Evolutionary conservation across 1,284 basidiomycete genomes (phyloP), one percentile per base, ranked within the genome.

Genomic region (Laetiporus sulphureus): DNA sequence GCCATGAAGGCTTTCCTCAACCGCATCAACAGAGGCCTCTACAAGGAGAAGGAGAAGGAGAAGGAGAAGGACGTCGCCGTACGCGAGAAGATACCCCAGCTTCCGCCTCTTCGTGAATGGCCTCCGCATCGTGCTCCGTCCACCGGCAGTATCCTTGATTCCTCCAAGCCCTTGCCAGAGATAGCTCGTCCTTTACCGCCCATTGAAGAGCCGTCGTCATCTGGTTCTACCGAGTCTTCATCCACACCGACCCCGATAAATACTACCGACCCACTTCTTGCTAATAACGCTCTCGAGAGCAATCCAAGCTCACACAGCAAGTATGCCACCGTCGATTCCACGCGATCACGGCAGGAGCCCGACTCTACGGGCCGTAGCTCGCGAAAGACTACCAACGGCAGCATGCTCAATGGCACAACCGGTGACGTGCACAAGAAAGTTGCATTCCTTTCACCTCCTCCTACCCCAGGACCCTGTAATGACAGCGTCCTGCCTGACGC

Each of bases 1-100:
- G 51, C 61, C 55, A 88, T 88, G 85, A 87, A 84, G 72, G 85
- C 83, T 38, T 82, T 87, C 54, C 73, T 88, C 61, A 72, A 75
- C 58, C 76, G 83, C 55, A 69, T 87, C 51, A 83, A 86, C 62
- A 67, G 83, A 48, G 78, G 79, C 49, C 71, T 75, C 46, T 66
- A 73, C 41, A 67, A 65, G 53, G 61, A 62, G 52, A 83, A 81
- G 60, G 78, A 81, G 39, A 59, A 54, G 48, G 60, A 62, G 49
- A 79, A 69, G 62, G 76, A 82, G 50, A 70, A 67, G 49, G 69
- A 73, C 47, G 51, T 52, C 23, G 13, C 25, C 25, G 13, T 63
- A 53, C 75, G 68, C 62, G 81, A 81, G 65, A 83, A 82, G 65
- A 73, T 82, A 54, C 71, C 76, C 11, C 77, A 77, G 32, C 67